Conservation (phyloP, 2,329 filamentous ascomycete species). For the Penicillium sp. region DNA sequence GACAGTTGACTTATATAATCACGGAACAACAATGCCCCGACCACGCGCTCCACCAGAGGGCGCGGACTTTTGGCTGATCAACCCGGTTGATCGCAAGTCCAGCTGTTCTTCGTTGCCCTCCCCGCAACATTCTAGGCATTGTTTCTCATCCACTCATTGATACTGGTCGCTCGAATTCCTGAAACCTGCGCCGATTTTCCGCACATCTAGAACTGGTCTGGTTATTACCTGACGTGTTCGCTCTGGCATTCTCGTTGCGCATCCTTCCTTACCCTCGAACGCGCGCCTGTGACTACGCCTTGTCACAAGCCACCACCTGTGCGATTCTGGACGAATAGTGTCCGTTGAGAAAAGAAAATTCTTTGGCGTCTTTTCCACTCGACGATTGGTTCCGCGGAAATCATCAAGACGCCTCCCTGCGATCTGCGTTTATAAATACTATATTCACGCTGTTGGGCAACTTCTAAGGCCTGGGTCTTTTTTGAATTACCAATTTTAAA, state of each 20-base stretch:
- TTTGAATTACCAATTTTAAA: neutral
- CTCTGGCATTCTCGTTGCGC: conserved; percentile 15
- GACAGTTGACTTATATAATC: neutral
- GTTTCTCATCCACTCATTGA: conserved; percentile 9
- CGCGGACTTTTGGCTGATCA: conserved; percentile 30
- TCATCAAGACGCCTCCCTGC: neutral
- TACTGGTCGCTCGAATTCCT: conserved; percentile 6
- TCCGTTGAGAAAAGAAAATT: neutral
- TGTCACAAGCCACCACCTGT: neutral
- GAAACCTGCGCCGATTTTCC: neutral
- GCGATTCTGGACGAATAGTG: neutral
- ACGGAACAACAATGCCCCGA: conserved; percentile 5
- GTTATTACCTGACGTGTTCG: neutral
- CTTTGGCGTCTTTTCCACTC: neutral
- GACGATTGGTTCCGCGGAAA: neutral
- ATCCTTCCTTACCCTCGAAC: conserved; percentile 13
- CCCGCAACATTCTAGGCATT: conserved; percentile 21
- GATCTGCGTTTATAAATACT: neutral
- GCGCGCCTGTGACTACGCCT: conserved; percentile 12
- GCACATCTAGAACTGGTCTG: neutral
- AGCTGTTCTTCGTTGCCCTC: conserved; percentile 16
- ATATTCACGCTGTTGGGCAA: neutral
- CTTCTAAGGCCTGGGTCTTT: neutral
- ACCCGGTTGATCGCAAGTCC: conserved; percentile 23
- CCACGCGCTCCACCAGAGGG: conserved; percentile 31